These are phyloP conservation scores for Botryotinia globosa DNA, from an alignment of 2,329 filamentous ascomycete species.

Conservation along the genomic window DNA sequence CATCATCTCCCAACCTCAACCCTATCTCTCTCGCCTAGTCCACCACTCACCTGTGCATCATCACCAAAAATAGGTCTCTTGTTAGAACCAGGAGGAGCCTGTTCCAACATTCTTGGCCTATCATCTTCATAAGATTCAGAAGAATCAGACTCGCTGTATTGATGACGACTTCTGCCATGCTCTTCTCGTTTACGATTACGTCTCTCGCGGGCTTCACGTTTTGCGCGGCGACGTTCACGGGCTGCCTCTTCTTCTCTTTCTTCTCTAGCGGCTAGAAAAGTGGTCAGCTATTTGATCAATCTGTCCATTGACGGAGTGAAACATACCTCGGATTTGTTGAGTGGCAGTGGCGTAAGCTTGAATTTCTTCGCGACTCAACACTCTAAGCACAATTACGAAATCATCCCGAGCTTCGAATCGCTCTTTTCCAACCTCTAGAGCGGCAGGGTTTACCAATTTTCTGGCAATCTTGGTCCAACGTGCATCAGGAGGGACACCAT, in stretches of 20 bases:
- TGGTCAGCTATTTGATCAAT: not conserved
- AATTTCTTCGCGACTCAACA: conserved; percentile 85
- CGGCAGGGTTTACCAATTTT: conserved; percentile 83
- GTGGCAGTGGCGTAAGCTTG: conserved; percentile 82
- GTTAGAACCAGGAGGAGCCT: conserved; percentile 29
- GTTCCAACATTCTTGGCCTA: conserved; percentile 33
- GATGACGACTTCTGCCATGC: conserved; percentile 22
- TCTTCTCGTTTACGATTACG: conserved; percentile 33
- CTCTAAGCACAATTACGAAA: conserved; percentile 88
- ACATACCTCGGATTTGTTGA: conserved; percentile 72
- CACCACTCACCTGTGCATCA: conserved; percentile 36
- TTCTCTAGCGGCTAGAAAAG: conserved; percentile 33
- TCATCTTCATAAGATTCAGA: conserved; percentile 24
- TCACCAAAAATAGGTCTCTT: conserved; percentile 28
- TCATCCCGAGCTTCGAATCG: conserved; percentile 89
- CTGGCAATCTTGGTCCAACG: conserved; percentile 93
- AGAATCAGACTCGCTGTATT: conserved; percentile 31
- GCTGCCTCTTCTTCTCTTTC: conserved; percentile 38
- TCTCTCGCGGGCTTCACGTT: conserved; percentile 37
- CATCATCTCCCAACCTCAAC: conserved; percentile 10
- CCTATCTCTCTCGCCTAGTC: conserved; percentile 20
- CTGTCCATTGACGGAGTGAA: not conserved
- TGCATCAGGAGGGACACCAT: conserved; percentile 73
- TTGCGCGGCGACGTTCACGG: conserved; percentile 33
- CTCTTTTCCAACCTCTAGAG: conserved; percentile 81